Evolutionary conservation across 2,329 filamentous ascomycete species (phyloP).

Genomic region (Dothiorella sarmentorum): DNA sequence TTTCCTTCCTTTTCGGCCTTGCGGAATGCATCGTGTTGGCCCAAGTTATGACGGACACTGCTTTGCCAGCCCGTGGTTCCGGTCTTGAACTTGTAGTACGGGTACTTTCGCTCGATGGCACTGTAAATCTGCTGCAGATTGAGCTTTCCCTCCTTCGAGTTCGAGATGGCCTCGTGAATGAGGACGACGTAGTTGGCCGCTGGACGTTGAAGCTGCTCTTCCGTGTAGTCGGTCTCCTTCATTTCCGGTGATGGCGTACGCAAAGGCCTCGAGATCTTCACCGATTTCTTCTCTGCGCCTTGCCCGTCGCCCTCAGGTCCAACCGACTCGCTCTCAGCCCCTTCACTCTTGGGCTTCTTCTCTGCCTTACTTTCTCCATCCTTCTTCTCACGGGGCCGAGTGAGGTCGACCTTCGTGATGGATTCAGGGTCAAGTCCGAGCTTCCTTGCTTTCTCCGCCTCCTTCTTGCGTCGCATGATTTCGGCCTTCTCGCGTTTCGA

Average conservation of each 20-base stretch:
- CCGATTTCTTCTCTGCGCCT: constrained; percentile 42
- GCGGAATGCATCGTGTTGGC: constrained; percentile 57
- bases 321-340: constrained; percentile 30
- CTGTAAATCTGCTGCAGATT: constrained; percentile 65
- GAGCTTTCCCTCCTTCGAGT: constrained; percentile 54
- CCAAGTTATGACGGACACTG: constrained; percentile 63
- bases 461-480: constrained; percentile 58
- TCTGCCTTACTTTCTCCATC: constrained; percentile 34
- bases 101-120: constrained; percentile 60
- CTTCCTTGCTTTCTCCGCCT: constrained; percentile 41
- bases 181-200: constrained; percentile 61
- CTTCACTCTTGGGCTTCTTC: constrained; percentile 21
- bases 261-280: constrained; percentile 47
- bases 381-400: constrained; percentile 33
- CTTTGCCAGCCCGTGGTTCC: constrained; percentile 63
- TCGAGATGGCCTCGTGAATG: constrained; percentile 60
- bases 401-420: constrained; percentile 33
- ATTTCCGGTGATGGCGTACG: constrained; percentile 61
- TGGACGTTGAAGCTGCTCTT: constrained; percentile 70
- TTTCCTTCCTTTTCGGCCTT: constrained; percentile 59
- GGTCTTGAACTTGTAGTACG: constrained; percentile 60
- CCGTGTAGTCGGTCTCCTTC: constrained; percentile 62
- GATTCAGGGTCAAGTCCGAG: constrained; percentile 37
- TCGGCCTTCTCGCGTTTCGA: constrained; percentile 70
- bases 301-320: constrained; percentile 18